Evolutionary conservation across 345 rosid species (phyloP), one percentile per base, ranked within the genome.

Genomic region (Syzygium oleosum): DNA sequence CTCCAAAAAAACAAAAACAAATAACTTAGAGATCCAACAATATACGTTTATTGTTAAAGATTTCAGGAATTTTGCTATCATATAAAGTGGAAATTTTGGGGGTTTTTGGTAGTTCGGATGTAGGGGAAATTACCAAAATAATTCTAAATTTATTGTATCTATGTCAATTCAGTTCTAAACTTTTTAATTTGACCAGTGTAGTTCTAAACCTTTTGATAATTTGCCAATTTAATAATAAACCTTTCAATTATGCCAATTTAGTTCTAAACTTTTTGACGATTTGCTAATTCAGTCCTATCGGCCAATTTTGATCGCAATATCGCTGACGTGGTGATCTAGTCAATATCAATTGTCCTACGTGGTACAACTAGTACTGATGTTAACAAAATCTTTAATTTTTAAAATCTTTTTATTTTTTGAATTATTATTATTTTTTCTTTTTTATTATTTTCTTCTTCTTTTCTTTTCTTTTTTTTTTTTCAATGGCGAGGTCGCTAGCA

Each of bases 261-360:
- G 25, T 4, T 9, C 2, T 58, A 10, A 0, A 58, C 0, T 0
- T 58, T 23, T 10, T 23, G 63, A 23, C 0, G 0, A 58, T 58
- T 23, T 58, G 6, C 11, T 1, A 58, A 58, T 58, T 23, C 11
- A 56, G 13, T 23, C 25, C 9, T 56, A 22, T 56, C 2, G 3
- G 4, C n/a, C 25, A 58, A 22, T 58, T 58, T 56, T 58, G 2
- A 1, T 6, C 9, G 11, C 13, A 59, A 59, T 43, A 43, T 59
- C 7, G 12, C 27, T 27, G 0, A 27, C 27, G 14, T 58, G 29
- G 5, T 29, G 27, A 58, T 25, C 65, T 58, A 25, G 11, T 25
- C 12, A 58, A 14, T 25, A n/a, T 2, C 0, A 14, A 2, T 12
- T n/a, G 27, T 59, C 65, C 15, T 27, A 25, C 27, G 0, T 59